phyloP scores from a whole-genome alignment of 257 asterid genomes.

The Przewalskia tangutica region DNA sequence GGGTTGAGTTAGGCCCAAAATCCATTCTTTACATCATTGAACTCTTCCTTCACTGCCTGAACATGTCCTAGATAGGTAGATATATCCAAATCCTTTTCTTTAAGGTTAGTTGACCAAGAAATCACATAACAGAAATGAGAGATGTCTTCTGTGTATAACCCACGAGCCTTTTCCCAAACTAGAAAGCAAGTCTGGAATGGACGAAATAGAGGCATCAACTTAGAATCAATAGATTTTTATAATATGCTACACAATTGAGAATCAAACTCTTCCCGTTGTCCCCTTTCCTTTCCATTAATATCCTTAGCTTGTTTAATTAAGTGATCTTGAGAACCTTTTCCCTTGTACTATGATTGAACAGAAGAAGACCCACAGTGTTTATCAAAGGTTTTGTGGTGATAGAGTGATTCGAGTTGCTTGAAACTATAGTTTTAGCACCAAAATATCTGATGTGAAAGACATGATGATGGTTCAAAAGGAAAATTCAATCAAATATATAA shows the following conservation, averaged over 20 bases:
- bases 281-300: background rate
- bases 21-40: no score
- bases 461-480: background rate
- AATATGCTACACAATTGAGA: no score
- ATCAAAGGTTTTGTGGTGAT: background rate
- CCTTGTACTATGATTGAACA: background rate
- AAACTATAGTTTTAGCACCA: background rate
- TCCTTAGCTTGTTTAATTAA: background rate
- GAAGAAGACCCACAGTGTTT: background rate
- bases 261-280: no score
- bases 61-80: background rate
- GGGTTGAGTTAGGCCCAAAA: no score
- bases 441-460: background rate
- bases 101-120: background rate
- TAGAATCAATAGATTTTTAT: no score
- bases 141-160: no score
- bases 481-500: background rate
- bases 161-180: no score
- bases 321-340: background rate
- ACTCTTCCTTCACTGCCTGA: background rate
- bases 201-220: no score
- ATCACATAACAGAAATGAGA: background rate
- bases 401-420: background rate
- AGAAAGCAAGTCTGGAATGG: no score
- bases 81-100: background rate